These are phyloP conservation scores for Geranium rotundifolium DNA, from an alignment of 345 rosid species.

Conservation along the genomic window DNA sequence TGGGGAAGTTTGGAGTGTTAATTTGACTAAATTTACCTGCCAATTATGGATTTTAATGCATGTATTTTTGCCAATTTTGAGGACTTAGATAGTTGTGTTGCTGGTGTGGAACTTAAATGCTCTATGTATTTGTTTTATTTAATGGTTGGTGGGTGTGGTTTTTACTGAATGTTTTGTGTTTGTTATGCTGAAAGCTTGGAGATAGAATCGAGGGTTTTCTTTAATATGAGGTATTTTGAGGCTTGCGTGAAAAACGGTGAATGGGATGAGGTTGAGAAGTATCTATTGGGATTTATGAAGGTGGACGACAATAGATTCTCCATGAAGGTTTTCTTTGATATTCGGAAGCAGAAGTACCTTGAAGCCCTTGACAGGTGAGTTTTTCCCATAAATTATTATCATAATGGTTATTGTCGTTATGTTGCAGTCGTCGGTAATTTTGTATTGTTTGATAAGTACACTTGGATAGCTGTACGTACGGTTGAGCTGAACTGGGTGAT, in stretches of 20 bases:
- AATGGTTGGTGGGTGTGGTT: conserved; percentile 1
- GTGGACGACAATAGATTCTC: conserved; percentile 39
- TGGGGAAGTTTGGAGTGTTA: background rate
- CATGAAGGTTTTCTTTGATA: conserved; percentile 47
- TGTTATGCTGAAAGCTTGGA: conserved; percentile 36
- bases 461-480: background rate
- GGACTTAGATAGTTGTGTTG: background rate
- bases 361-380: conserved; percentile 46
- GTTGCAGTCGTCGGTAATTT: background rate
- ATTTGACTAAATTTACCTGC: background rate
- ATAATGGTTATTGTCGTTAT: background rate
- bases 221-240: conserved; percentile 39
- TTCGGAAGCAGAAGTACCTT: conserved; percentile 47
- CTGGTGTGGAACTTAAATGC: background rate
- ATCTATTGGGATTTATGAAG: conserved; percentile 51
- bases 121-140: background rate
- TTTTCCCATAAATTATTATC: conserved; percentile 1
- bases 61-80: no score
- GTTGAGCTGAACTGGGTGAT: conserved; percentile 6
- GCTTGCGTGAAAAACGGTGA: conserved; percentile 38
- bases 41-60: no score
- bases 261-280: conserved; percentile 53
- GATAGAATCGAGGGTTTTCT: conserved; percentile 56
- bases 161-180: conserved; percentile 11
- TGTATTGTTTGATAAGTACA: background rate